A percentile compares a stretch with the other conserved stretches of the same genome.
Evolutionary conservation across 306 rosid species (phyloP).

Genomic region (Lupinus albus): DNA sequence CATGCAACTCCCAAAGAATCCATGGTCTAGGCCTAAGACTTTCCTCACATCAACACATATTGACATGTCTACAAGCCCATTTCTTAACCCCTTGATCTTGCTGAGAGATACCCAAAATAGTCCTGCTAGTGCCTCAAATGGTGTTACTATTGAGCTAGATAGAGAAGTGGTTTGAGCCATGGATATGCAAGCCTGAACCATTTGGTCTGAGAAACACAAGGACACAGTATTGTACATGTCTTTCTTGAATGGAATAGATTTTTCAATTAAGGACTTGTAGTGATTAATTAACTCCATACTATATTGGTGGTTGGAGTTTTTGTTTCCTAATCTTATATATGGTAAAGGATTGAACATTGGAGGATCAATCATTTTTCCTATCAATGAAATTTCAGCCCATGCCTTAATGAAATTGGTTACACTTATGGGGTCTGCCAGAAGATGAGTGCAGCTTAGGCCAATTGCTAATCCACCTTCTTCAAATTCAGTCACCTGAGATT

Average conservation of each 20-base stretch:
- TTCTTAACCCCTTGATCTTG: slow-evolving; percentile 47
- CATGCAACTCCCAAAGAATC: slow-evolving; percentile 66
- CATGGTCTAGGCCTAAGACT: slow-evolving; percentile 43
- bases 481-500: slow-evolving; percentile 61
- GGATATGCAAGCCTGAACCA: slow-evolving; percentile 59
- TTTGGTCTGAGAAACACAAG: slow-evolving; percentile 48
- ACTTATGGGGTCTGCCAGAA: slow-evolving; percentile 56
- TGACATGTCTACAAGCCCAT: slow-evolving; percentile 57
- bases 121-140: slow-evolving; percentile 64
- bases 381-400: slow-evolving; percentile 62
- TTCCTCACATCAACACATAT: slow-evolving; percentile 53
- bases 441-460: slow-evolving; percentile 71
- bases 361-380: slow-evolving; percentile 23
- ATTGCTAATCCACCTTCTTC: slow-evolving; percentile 81
- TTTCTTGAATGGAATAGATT: slow-evolving; percentile 29
- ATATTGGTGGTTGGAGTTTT: slow-evolving; percentile 28
- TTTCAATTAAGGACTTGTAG: slow-evolving; percentile 47
- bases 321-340: slow-evolving; percentile 28
- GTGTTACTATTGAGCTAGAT: slow-evolving; percentile 36
- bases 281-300: slow-evolving; percentile 48
- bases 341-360: slow-evolving; percentile 53
- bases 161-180: slow-evolving; percentile 39
- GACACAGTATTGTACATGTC: slow-evolving; percentile 50
- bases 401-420: slow-evolving; percentile 62
- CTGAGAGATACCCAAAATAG: slow-evolving; percentile 68